Base-by-base conservation (phyloP, 345 rosid species). In the Rhodamnia rubescens region DNA sequence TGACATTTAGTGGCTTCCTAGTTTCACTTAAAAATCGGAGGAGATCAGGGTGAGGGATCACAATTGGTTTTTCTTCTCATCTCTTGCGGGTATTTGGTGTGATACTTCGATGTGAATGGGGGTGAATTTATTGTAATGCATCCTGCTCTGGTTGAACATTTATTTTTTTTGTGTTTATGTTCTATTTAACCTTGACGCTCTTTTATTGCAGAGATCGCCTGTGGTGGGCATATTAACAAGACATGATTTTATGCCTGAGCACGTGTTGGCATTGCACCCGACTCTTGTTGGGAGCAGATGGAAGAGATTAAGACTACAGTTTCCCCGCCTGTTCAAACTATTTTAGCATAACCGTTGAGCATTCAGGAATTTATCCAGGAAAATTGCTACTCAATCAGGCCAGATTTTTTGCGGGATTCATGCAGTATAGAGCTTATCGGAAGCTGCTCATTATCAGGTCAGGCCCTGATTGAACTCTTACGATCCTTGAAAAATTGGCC, bases 201-300 rank as follows among this genome's bases (percentile, higher is more conserved):
- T 59, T 69, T 56, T 82, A 82, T 84, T 92, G 91, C 95, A 95
- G 98, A 91, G 95, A 86, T 89, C 93, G 24, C 97, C 98, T 5
- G 91, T 95, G 49, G 96, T 93, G 84, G 98, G 98, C 29, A 93
- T 97, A 88, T 84, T 97, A 84, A 95, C 99, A 12, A 90, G 98
- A 90, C 98, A 95, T 36, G 99, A 95, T 89, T 97, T 97, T 95
- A 97, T 95, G 98, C 93, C 96, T 3, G 96, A 91, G 89, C 98
- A 97, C 86, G 86, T 95, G 86, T 85, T 95, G 89, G 92, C 91
- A 83, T 86, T 95, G 93, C 95, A 93, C 86, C 98, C 98, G 2
- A 53, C 89, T 36, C 91, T 92, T 64, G 81, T 59, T 14, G 87
- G 87, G 56, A 91, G 93, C 89, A 92, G 90, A 89, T 95, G 98